These are phyloP conservation scores for Saccharomyces hybrid DNA, from an alignment of 1,139 yeast species.

Conservation along the genomic window DNA sequence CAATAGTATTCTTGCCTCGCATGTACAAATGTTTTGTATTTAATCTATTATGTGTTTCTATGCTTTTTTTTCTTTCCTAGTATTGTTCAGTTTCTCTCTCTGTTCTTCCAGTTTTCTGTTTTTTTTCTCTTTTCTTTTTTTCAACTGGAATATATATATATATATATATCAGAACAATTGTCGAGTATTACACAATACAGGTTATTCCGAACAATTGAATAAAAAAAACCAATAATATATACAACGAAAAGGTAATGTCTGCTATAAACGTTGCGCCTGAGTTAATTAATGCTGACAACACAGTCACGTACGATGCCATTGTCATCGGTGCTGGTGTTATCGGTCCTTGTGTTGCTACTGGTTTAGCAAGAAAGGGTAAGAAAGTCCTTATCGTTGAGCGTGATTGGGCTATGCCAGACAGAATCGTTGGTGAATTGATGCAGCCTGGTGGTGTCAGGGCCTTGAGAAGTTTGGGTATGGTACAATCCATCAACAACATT, in stretches of 20 bases:
- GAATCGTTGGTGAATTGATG: conserved; percentile 93
- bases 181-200: neutral
- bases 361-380: conserved; percentile 84
- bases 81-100: neutral
- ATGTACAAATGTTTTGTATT: neutral
- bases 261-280: neutral
- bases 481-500: conserved; percentile 67
- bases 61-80: neutral
- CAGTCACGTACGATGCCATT: conserved; percentile 34
- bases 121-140: neutral
- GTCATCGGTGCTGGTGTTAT: conserved; percentile 89
- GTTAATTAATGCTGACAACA: conserved; percentile 26
- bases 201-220: neutral
- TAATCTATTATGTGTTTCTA: neutral
- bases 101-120: neutral
- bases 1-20: neutral
- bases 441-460: conserved; percentile 94
- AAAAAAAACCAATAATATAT: neutral
- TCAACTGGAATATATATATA: neutral
- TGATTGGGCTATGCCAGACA: conserved; percentile 85
- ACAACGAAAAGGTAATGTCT: conserved; percentile 6
- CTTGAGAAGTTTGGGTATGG: conserved; percentile 71
- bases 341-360: conserved; percentile 90
- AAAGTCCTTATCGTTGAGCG: conserved; percentile 64
- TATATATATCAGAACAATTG: neutral